A percentile compares a stretch with the other conserved stretches of the same genome.
Evolutionary conservation across 805 yeast genomes (phyloP).

Genomic region (Yamadazyma akitaensis): DNA sequence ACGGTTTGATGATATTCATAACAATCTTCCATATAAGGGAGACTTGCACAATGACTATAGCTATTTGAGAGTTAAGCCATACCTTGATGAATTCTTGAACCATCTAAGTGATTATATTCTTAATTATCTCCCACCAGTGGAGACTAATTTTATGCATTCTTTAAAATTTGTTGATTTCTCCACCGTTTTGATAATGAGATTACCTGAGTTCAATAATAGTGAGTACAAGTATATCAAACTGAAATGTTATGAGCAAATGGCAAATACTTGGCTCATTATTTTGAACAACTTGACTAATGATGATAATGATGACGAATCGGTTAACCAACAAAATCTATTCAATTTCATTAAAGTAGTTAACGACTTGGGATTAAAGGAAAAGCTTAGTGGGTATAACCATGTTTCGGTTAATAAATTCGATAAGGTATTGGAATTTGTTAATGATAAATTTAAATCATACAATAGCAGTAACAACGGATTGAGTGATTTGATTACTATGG

Average conservation of each 20-base stretch:
- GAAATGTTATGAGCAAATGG: slow-evolving; percentile 59
- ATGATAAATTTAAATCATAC: slow-evolving; percentile 33
- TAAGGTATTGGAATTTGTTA: slow-evolving; percentile 43
- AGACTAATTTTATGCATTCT: slow-evolving; percentile 49
- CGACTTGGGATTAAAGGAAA: slow-evolving; percentile 38
- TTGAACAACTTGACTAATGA: slow-evolving; percentile 25
- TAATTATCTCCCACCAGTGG: slow-evolving; percentile 70
- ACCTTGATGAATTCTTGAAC: slow-evolving; percentile 63
- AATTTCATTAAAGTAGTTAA: slow-evolving; percentile 28
- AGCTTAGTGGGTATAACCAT: slow-evolving; percentile 45
- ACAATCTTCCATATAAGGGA: slow-evolving; percentile 70
- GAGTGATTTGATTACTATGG: slow-evolving; percentile 39
- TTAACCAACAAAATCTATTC: slow-evolving; percentile 15
- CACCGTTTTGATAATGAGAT: slow-evolving; percentile 53
- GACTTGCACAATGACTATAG: slow-evolving; percentile 73
- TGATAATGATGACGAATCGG: slow-evolving; percentile 16
- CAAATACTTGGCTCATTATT: slow-evolving; percentile 54
- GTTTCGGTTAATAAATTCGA: slow-evolving; percentile 39
- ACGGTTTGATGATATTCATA: slow-evolving; percentile 44
- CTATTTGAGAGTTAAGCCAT: slow-evolving; percentile 66
- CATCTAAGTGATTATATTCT: slow-evolving; percentile 73
- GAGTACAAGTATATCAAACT: slow-evolving; percentile 51
- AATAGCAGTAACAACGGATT: slow-evolving; percentile 20
- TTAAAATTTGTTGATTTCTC: slow-evolving; percentile 62
- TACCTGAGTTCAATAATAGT: slow-evolving; percentile 63